phyloP scores from a whole-genome alignment of 2,329 filamentous ascomycete species.

The Colletotrichum sp. region DNA sequence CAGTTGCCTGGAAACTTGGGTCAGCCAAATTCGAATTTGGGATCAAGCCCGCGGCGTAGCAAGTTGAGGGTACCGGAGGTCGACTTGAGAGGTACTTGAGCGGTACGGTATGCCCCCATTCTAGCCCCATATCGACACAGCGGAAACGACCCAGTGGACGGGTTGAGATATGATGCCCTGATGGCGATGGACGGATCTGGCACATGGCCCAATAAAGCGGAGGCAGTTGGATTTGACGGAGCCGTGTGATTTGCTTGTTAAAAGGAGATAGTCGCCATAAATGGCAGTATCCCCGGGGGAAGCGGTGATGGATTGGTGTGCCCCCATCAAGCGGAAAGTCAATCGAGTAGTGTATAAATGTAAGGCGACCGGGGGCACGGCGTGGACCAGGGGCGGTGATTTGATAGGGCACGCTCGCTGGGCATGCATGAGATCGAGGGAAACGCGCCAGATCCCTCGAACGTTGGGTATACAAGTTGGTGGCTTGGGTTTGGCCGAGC shows the following conservation, averaged over 20 bases:
- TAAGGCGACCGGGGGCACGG: background rate
- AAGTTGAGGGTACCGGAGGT: background rate
- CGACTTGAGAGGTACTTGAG: background rate
- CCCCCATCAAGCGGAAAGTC: slow-evolving; percentile 5
- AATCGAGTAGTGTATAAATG: slow-evolving; percentile 1
- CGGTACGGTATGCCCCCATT: background rate
- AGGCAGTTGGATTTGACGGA: background rate
- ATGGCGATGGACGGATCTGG: slow-evolving; percentile 12
- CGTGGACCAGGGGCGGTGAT: background rate
- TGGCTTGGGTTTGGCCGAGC: background rate
- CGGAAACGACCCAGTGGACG: slow-evolving; percentile 13
- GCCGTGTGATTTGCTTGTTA: background rate
- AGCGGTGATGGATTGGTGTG: background rate
- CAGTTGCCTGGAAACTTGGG: background rate
- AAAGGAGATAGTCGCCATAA: background rate
- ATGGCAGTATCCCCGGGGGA: background rate
- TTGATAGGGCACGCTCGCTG: background rate
- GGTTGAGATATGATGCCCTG: slow-evolving; percentile 17
- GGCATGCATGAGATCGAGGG: slow-evolving; percentile 17
- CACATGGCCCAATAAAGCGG: slow-evolving; percentile 7
- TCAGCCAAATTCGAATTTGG: background rate
- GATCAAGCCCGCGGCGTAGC: background rate
- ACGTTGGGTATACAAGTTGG: background rate
- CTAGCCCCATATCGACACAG: slow-evolving; percentile 4
- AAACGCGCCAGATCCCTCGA: slow-evolving; percentile 2